Conservation (phyloP, 441 rosid species). For the Aleurites moluccanus region DNA sequence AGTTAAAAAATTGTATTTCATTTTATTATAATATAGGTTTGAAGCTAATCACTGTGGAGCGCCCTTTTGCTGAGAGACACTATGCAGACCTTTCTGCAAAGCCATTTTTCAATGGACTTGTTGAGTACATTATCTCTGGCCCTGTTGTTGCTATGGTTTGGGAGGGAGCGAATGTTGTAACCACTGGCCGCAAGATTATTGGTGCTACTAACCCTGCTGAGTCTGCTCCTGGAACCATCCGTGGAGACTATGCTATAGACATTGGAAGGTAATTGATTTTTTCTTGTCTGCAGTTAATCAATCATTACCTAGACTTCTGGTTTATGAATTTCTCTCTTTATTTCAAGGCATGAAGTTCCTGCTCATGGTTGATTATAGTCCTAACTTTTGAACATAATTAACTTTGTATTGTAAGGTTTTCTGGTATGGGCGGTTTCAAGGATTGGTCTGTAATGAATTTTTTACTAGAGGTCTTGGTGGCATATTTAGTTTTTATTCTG, state of each 20-base stretch:
- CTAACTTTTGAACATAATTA: too few relatives aligned
- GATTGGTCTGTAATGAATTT: background rate
- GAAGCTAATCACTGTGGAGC: slow-evolving; percentile 69
- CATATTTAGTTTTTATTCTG: background rate
- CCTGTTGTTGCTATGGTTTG: slow-evolving; percentile 96
- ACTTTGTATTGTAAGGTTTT: background rate
- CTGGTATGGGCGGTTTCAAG: too few relatives aligned
- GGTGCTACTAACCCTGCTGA: slow-evolving; percentile 95
- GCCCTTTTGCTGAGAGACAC: slow-evolving; percentile 79
- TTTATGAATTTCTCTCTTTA: too few relatives aligned
- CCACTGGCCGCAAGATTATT: slow-evolving; percentile 79
- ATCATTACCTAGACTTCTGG: background rate
- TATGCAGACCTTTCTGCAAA: slow-evolving; percentile 73
- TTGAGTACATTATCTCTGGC: slow-evolving; percentile 88
- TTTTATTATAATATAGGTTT: slow-evolving; percentile 43
- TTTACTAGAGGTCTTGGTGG: background rate
- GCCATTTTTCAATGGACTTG: slow-evolving; percentile 85
- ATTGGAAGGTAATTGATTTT: slow-evolving; percentile 59
- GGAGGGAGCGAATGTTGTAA: slow-evolving; percentile 87
- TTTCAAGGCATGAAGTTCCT: too few relatives aligned
- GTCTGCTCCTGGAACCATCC: slow-evolving; percentile 93
- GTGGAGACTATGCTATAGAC: slow-evolving; percentile 88
- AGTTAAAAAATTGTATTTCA: background rate
- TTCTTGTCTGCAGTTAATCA: background rate
- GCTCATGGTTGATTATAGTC: too few relatives aligned